phyloP scores from a whole-genome alignment of 2,329 filamentous ascomycete genomes.

The Penicillium aurantiogriseum region DNA sequence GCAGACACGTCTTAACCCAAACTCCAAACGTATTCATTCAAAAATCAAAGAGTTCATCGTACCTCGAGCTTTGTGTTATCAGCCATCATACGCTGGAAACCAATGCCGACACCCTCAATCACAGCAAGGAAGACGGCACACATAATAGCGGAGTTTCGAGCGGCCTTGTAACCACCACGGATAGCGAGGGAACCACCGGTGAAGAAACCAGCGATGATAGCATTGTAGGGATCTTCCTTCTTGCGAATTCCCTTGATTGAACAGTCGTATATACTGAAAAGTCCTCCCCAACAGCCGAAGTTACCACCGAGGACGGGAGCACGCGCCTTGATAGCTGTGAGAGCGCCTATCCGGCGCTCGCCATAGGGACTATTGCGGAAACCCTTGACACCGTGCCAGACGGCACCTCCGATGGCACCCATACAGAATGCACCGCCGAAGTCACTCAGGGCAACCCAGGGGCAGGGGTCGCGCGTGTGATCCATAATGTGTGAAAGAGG shows the following conservation, averaged over 20 bases:
- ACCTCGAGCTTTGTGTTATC: slow-evolving; percentile 77
- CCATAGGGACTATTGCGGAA: slow-evolving; percentile 87
- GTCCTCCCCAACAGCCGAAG: slow-evolving; percentile 95
- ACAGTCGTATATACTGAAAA: slow-evolving; percentile 96
- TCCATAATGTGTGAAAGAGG: slow-evolving; percentile 62
- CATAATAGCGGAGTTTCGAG: slow-evolving; percentile 92
- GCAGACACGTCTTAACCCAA: background rate
- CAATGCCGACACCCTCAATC: slow-evolving; percentile 96
- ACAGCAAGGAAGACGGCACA: slow-evolving; percentile 92
- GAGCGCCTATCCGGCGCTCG: slow-evolving; percentile 89
- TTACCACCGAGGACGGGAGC: slow-evolving; percentile 95
- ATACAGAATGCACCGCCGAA: slow-evolving; percentile 96
- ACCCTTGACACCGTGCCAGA: slow-evolving; percentile 97
- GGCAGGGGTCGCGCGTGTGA: slow-evolving; percentile 95
- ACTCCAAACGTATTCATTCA: background rate
- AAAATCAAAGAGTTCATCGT: background rate
- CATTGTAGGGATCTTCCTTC: slow-evolving; percentile 98
- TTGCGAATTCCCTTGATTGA: slow-evolving; percentile 88
- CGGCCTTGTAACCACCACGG: slow-evolving; percentile 85
- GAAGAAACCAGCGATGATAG: slow-evolving; percentile 96
- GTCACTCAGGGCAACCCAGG: slow-evolving; percentile 94
- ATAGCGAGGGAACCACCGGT: slow-evolving; percentile 90
- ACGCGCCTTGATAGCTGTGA: slow-evolving; percentile 96
- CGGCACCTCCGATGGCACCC: slow-evolving; percentile 80
- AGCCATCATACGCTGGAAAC: slow-evolving; percentile 90